Base-by-base conservation (phyloP, 2,329 filamentous ascomycete genomes). In the Talaromyces sp. region DNA sequence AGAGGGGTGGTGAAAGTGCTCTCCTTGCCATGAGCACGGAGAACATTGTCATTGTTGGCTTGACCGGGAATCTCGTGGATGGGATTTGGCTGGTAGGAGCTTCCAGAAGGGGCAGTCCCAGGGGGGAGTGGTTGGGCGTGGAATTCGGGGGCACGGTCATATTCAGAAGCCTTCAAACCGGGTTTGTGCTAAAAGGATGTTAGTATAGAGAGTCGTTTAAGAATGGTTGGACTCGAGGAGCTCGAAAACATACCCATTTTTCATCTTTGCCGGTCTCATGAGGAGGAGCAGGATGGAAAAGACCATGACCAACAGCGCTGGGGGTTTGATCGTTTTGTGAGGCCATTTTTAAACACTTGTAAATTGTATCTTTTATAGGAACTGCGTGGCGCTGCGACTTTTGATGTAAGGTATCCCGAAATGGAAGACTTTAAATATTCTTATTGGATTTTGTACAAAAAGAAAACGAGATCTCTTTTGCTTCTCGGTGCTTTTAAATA, bases 111-210 rank as follows among this genome's bases (percentile, higher is more conserved):
- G 0, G 89, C 89, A 3, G 85, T 84, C 63, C 89, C 89, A 0
- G 87, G 75, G 0, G 87, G 81, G 40, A 86, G 75, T 1, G 81
- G 82, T 72, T 91, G 66, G 28, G 85, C 83, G 68, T 83, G 78
- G 78, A 89, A 92, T 69, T 89, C 88, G 23, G 85, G 85, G 12
- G 75, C 86, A 66, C 86, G 84, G 65, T 80, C 77, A 12, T 68
- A 65, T n/a, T 73, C 73, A 68, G 84, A 84, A 61, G 85, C 81
- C 64, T 85, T 81, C 67, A 82, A 78, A 58, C 88, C 88, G 3
- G 83, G 82, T 70, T 86, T 80, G 74, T 91, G 88, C 87, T 90
- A 66, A 23, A 2, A 3, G 6, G 1, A 14, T 23, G 56, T 57
- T 12, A 51, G 36, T 16, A 16, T 30, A 23, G 23, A 23, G 23